A percentile compares a stretch with the other conserved stretches of the same genome.
Conservation (phyloP, 306 rosid species). For the Prunus kanzakura region DNA sequence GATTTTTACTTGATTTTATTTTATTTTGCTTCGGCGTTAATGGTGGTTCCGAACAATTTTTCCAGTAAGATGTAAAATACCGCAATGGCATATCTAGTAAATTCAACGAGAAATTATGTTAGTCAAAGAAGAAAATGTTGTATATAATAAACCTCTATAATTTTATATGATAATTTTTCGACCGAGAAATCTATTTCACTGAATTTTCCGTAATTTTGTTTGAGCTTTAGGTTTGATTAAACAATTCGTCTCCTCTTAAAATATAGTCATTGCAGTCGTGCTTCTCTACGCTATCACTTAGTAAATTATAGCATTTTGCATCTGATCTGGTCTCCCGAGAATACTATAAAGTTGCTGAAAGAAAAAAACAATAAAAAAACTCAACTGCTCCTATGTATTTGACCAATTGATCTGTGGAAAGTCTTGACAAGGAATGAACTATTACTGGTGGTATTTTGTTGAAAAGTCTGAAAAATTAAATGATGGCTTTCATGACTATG, state of each 20-base stretch:
- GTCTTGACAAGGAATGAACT: neutral
- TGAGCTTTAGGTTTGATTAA: neutral
- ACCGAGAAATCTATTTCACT: conserved; percentile 9
- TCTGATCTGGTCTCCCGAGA: conserved; percentile 3
- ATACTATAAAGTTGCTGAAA: neutral
- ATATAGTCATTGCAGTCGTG: neutral
- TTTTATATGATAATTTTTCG: neutral
- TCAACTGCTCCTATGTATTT: neutral
- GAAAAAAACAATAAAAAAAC: neutral
- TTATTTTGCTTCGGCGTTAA: neutral
- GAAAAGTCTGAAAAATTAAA: neutral
- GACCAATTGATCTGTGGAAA: conserved; percentile 18
- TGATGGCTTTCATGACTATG: neutral
- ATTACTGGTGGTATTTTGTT: conserved; percentile 16
- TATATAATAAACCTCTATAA: neutral
- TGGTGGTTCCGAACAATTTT: neutral
- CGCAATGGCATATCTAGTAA: neutral
- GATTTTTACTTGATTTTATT: neutral
- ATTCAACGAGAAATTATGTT: neutral
- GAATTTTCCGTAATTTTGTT: conserved; percentile 2
- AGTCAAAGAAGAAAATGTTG: neutral
- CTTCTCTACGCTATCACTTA: neutral
- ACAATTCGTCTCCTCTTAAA: neutral
- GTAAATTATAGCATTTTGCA: neutral
- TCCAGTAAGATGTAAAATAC: neutral